A percentile compares a stretch with the other conserved stretches of the same genome.
phyloP scores from a whole-genome alignment of 2,329 filamentous ascomycete genomes.

The Neonectria coccinea region DNA sequence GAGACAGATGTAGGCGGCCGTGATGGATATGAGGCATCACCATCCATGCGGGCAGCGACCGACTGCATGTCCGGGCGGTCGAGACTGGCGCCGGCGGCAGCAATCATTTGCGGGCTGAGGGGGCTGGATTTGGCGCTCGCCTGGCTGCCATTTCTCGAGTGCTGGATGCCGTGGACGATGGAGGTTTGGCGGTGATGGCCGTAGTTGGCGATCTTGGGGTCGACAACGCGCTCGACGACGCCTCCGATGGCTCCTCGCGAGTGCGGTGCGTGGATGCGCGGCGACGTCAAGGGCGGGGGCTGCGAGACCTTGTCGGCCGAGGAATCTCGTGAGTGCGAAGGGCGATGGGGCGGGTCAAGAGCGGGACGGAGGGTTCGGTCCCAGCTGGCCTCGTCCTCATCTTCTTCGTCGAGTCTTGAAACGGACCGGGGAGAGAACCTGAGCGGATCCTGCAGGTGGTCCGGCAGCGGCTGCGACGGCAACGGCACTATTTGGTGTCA shows the following conservation, averaged over 20 bases:
- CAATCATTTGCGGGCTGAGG: slow-evolving; percentile 87
- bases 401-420: slow-evolving; percentile 65
- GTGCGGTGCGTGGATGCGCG: slow-evolving; percentile 55
- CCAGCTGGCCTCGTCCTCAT: slow-evolving; percentile 63
- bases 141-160: slow-evolving; percentile 89
- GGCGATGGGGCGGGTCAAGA: slow-evolving; percentile 57
- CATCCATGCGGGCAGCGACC: slow-evolving; percentile 58
- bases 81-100: slow-evolving; percentile 70
- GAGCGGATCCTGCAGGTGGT: slow-evolving; percentile 63
- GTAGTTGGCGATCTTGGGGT: slow-evolving; percentile 69
- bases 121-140: slow-evolving; percentile 85
- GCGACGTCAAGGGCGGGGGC: slow-evolving; percentile 49
- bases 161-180: slow-evolving; percentile 95
- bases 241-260: slow-evolving; percentile 57
- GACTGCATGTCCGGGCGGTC: slow-evolving; percentile 65
- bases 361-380: slow-evolving; percentile 63
- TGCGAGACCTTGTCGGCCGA: slow-evolving; percentile 65
- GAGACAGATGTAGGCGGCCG: slow-evolving; percentile 63
- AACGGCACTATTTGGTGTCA: slow-evolving; percentile 62
- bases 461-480: slow-evolving; percentile 70
- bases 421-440: slow-evolving; percentile 65
- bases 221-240: slow-evolving; percentile 64
- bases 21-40: slow-evolving; percentile 53
- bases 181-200: slow-evolving; percentile 96
- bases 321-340: slow-evolving; percentile 68